phyloP scores from a whole-genome alignment of 2,329 filamentous ascomycete genomes.

The Talaromyces marneffei region DNA sequence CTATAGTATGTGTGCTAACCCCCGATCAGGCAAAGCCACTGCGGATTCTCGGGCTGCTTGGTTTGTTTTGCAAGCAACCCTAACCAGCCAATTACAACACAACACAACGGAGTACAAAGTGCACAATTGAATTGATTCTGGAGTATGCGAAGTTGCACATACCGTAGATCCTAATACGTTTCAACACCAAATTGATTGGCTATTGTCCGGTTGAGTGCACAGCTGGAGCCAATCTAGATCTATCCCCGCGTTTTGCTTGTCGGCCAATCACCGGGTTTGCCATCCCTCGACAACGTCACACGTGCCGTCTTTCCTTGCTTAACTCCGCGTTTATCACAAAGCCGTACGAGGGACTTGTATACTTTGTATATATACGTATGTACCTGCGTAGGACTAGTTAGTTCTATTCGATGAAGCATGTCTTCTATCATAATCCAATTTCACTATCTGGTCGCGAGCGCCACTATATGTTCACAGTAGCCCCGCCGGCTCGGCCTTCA shows the following conservation, averaged over 20 bases:
- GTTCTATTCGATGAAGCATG: not conserved
- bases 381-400: too few species aligned
- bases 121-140: not conserved
- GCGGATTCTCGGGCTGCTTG: not conserved
- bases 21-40: not conserved
- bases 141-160: not conserved
- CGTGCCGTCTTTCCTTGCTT: not conserved
- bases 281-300: not conserved
- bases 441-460: not conserved
- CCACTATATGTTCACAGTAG: slow-evolving; percentile 6
- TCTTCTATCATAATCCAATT: not conserved
- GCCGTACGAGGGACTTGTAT: too few species aligned
- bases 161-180: not conserved
- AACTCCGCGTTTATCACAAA: not conserved
- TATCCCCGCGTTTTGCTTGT: not conserved
- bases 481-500: slow-evolving; percentile 32
- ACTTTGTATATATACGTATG: too few species aligned
- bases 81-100: not conserved
- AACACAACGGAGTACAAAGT: not conserved
- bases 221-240: not conserved
- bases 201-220: not conserved
- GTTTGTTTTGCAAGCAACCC: not conserved
- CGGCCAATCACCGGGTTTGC: not conserved
- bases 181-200: not conserved
- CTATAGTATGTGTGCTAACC: not conserved